These are phyloP conservation scores for Cutaneotrichosporon dermatis DNA, from an alignment of 1,284 basidiomycete genomes.

Conservation along the genomic window DNA sequence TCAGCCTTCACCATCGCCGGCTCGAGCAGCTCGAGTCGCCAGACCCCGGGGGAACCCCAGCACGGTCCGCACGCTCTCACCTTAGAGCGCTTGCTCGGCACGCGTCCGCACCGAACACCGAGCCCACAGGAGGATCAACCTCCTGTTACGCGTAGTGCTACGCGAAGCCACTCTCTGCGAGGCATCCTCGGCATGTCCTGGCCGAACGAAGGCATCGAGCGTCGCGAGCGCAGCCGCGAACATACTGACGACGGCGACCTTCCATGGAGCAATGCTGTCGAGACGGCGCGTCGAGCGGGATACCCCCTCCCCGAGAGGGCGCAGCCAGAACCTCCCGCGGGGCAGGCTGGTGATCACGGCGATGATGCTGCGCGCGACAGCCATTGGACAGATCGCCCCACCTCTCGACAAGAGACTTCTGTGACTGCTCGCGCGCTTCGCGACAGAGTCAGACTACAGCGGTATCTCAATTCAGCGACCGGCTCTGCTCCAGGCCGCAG, in stretches of 20 bases:
- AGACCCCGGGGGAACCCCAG: neutral
- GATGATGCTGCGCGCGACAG: neutral
- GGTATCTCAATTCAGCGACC: neutral
- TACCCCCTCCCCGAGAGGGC: neutral
- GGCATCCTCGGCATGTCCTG: slow-evolving; percentile 7
- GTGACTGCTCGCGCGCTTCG: slow-evolving; percentile 4
- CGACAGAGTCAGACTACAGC: neutral
- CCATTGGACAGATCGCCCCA: neutral
- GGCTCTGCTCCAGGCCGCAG: neutral
- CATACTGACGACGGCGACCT: neutral
- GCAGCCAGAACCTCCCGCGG: no score
- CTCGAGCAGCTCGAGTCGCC: neutral
- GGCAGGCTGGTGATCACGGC: neutral
- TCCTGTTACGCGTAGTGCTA: neutral
- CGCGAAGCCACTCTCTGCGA: neutral
- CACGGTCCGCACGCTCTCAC: neutral
- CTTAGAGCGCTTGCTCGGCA: neutral
- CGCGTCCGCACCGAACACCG: neutral
- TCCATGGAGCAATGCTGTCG: slow-evolving; percentile 6
- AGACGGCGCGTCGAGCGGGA: slow-evolving; percentile 5
- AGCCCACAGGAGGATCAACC: neutral
- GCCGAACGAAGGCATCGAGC: slow-evolving; percentile 8
- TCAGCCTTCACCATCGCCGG: slow-evolving; percentile 1
- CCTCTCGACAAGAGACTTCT: neutral
- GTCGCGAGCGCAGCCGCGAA: neutral